Conservation (phyloP, 768 basidiomycete species). For the Trametes punicea region DNA sequence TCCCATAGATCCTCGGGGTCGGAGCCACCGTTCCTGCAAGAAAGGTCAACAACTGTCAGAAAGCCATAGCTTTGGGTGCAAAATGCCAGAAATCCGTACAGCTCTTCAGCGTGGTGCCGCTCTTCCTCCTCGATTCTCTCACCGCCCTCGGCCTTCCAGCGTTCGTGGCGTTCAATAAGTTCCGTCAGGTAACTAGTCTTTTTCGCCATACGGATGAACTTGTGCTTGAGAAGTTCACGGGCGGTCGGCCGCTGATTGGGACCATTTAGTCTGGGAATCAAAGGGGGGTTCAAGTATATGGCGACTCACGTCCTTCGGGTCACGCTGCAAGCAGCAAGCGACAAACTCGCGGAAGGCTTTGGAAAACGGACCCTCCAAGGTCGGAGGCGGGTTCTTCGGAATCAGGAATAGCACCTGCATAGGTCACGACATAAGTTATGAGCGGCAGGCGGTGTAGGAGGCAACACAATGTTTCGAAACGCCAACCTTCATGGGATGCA, state of each 20-base stretch:
- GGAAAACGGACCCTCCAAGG: constrained; percentile 86
- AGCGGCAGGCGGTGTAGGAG: background rate
- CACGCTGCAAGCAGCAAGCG: constrained; percentile 86
- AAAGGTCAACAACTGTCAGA: background rate
- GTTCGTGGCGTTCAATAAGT: constrained; percentile 89
- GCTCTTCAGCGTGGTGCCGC: constrained; percentile 54
- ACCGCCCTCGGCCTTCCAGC: constrained; percentile 90
- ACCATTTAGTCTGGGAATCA: background rate
- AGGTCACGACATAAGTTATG: background rate
- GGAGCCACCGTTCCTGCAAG: constrained; percentile 46
- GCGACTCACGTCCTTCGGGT: constrained; percentile 75
- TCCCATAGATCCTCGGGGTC: constrained; percentile 92
- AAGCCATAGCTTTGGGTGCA: background rate
- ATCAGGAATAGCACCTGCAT: constrained; percentile 94
- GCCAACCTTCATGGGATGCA: constrained; percentile 96
- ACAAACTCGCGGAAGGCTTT: constrained; percentile 95
- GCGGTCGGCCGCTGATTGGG: constrained; percentile 79
- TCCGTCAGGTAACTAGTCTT: constrained; percentile 94
- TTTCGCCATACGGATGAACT: constrained; percentile 92
- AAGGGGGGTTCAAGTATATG: background rate
- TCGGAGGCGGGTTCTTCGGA: constrained; percentile 94
- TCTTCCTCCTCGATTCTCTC: constrained; percentile 72
- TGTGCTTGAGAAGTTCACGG: constrained; percentile 93
- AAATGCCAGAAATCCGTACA: constrained; percentile 45
- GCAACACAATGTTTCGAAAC: constrained; percentile 20